phyloP scores from a whole-genome alignment of 108 stramenopile genomes.

The Licmophora abbreviata region DNA sequence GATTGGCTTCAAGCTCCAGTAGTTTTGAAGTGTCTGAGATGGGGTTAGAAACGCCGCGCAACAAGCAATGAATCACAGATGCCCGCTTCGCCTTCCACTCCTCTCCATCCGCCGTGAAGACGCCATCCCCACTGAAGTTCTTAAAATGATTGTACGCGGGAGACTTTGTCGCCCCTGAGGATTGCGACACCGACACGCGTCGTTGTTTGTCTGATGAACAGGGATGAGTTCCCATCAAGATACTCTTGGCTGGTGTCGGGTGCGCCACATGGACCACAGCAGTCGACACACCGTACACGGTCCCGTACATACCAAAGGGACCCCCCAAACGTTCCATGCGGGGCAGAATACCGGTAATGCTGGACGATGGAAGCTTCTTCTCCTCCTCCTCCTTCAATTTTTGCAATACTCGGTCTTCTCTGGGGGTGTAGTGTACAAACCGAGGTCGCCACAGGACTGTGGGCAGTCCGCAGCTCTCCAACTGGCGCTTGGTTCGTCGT shows the following conservation, averaged over 20 bases:
- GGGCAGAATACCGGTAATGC: conserved; percentile 78
- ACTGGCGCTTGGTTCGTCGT: conserved; percentile 13
- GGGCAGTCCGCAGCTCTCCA: conserved; percentile 49
- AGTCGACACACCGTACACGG: conserved; percentile 79
- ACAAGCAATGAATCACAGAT: conserved; percentile 71
- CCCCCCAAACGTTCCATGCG: conserved; percentile 80
- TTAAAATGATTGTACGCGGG: conserved; percentile 91
- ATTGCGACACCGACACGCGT: conserved; percentile 14
- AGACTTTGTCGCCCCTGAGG: conserved; percentile 62
- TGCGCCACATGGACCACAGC: conserved; percentile 86
- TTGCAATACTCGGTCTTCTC: conserved; percentile 25
- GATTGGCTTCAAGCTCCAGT: conserved; percentile 55
- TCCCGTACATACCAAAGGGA: conserved; percentile 90
- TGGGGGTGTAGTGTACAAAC: conserved; percentile 44
- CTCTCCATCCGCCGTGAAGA: conserved; percentile 85
- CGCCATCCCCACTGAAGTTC: conserved; percentile 86
- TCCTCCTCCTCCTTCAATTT: conserved; percentile 11
- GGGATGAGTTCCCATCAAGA: conserved; percentile 24
- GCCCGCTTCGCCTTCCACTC: conserved; percentile 89
- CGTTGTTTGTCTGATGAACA: too few species aligned
- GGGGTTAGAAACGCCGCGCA: conserved; percentile 17
- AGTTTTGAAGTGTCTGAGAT: conserved; percentile 16
- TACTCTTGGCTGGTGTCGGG: conserved; percentile 68
- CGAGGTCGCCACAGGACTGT: conserved; percentile 69
- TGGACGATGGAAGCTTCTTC: conserved; percentile 56